phyloP scores from a whole-genome alignment of 257 asterid species.

The Primulina eburnea region DNA sequence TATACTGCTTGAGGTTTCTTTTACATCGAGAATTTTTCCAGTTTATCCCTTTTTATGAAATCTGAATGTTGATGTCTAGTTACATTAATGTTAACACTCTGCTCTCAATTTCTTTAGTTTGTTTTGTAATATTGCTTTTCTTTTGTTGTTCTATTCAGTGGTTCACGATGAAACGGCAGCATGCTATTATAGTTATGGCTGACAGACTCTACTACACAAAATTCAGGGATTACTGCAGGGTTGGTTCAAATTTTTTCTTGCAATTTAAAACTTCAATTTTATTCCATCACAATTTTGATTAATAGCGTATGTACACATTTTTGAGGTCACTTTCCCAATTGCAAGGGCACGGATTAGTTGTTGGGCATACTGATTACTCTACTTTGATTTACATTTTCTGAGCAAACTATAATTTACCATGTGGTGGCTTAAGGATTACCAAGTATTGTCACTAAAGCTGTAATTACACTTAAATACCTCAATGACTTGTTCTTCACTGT shows the following conservation, averaged over 20 bases:
- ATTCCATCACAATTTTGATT: background rate
- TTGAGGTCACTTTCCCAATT: background rate
- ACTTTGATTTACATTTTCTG: too few species aligned
- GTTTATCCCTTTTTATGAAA: too few species aligned
- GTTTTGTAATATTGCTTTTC: constrained; percentile 19
- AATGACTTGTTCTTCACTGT: background rate
- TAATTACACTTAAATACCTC: background rate
- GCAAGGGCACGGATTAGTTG: background rate
- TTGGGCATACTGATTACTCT: background rate
- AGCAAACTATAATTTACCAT: background rate
- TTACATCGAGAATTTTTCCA: background rate
- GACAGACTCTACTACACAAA: constrained; percentile 84
- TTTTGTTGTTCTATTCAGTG: constrained; percentile 55
- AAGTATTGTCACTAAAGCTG: background rate
- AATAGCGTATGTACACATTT: background rate
- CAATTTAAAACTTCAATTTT: background rate
- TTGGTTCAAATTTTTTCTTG: constrained; percentile 18
- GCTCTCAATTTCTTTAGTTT: background rate
- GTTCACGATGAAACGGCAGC: constrained; percentile 99
- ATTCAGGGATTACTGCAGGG: constrained; percentile 92
- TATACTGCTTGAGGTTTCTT: too few species aligned
- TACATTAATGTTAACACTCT: background rate
- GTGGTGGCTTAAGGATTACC: background rate
- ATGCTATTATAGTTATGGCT: constrained; percentile 78
- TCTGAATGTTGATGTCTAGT: too few species aligned